Base-by-base conservation (phyloP, 164 flowering plant genomes). In the Kingdonia uniflora region DNA sequence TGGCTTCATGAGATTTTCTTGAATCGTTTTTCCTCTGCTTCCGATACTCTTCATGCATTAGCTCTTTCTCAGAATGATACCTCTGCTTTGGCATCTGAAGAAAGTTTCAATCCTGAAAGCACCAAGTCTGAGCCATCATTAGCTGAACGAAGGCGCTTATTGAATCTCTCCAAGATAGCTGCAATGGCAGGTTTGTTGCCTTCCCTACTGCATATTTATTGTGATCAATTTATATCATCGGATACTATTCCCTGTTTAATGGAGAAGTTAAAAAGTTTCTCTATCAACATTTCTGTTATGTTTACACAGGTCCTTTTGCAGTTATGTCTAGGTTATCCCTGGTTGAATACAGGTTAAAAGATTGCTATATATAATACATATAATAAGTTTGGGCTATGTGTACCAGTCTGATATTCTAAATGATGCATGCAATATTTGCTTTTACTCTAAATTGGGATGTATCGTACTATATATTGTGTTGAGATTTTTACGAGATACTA, bases 1-100 rank as follows among this genome's bases (percentile, higher is more conserved):
- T 92, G 99, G 99, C 95, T 92, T 68, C 99, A 92, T 65, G 83
- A 88, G 63, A 42, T 88, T 47, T 86, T 75, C 65, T 77, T 88
- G 49, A 77, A 81, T 68, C 86, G 79, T 55, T 92, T 82, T 71
- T 77, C 87, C 12, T 66, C 72, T 49, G 97, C 99, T 57, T 84
- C 99, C 49, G 85, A 78, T 62, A 85, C 96, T 57, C 95, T 88
- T 66, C 97, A 88, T 71, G 60, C 23, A 19, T 68, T 86, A 52
- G 94, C 99, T 50, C 81, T 88, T 55, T 76, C 83, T 61, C 76
- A 77, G 62, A 76, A 74, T 56, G 74, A 73, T 33, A 51, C 22
- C 39, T 66, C 71, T 52, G 51, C 56, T 50, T 49, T 69, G 42
- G 60, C 43, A 14, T 57, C 49, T 50, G 81, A 72, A 47, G 79